Evolutionary conservation across 2,329 filamentous ascomycete genomes (phyloP), one percentile per base, ranked within the genome.

Genomic region (Ophiocordyceps camponoti-saundersi): DNA sequence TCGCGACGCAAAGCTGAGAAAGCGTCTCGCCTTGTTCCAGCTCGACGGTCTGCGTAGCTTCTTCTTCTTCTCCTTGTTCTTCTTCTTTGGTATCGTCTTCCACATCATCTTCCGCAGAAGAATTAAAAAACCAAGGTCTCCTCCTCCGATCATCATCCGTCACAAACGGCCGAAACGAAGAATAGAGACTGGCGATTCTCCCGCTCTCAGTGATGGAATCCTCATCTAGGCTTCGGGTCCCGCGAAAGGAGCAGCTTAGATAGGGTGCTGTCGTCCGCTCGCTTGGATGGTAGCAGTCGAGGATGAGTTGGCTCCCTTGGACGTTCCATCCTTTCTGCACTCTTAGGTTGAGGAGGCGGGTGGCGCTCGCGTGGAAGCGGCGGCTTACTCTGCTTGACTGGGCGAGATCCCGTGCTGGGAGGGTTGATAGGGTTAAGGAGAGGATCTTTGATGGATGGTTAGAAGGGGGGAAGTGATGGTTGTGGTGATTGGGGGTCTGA

Each of bases 281-380:
- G 51, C 71, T 77, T 0, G 85, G 85, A 52, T 83, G 84, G 57
- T 83, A 89, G 59, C 82, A 86, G 64, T 90, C 84, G 41, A 93
- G 74, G 36, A 89, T 76, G 39, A 92, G 64, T 47, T 79, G 75
- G 56, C 85, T 55, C 2, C 55, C 52, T 5, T 60, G 56, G 10
- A 58, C 49, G 6, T 53, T 50, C 3, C 56, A 53, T 16, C 53
- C 46, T 20, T 55, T 50, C 2, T 80, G 63, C 2, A 87, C 68
- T 32, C 83, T 79, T 44, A 73, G 70, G 51, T 83, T 75, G 8
- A 87, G 63, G 42, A 85, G 72, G 23, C 76, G 74, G 5, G 79
- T 63, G 48, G 82, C 70, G 40, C 84, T 57, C 40, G 69, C 73
- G 59, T 82, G 72, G 55, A 87, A 75, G 39, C 75, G 79, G 29